Evolutionary conservation across 768 basidiomycete genomes (phyloP).

Genomic region (Psilocybe cubensis): DNA sequence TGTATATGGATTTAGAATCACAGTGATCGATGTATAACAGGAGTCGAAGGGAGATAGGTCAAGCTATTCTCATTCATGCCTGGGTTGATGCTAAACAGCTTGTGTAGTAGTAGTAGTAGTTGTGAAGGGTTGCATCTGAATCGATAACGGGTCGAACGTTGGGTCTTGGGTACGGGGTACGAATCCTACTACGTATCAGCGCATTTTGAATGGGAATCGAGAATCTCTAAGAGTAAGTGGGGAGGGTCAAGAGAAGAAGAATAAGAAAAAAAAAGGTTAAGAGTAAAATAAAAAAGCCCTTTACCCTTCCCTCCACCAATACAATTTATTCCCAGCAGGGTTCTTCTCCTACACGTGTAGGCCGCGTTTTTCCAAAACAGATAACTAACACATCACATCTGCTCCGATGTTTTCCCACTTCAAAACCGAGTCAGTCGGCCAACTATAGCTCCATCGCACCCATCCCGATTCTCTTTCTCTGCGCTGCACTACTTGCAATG

Average conservation of each 20-base stretch:
- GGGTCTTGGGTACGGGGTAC: background rate
- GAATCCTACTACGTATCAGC: constrained; percentile 2
- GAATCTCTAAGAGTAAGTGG: constrained; percentile 21
- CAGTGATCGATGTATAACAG: constrained; percentile 1
- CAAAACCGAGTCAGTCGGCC: constrained; percentile 9
- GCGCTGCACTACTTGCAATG: background rate
- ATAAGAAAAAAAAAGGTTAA: constrained; percentile 6
- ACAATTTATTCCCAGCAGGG: constrained; percentile 15
- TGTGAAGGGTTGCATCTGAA: constrained; percentile 19
- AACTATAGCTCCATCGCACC: background rate
- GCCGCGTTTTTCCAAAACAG: constrained; percentile 15
- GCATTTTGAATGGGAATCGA: constrained; percentile 15
- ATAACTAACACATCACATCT: background rate
- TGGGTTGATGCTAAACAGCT: background rate
- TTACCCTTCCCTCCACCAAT: constrained; percentile 2
- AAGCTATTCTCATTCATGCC: constrained; percentile 4
- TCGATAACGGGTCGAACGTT: constrained; percentile 13
- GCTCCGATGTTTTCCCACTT: constrained; percentile 15
- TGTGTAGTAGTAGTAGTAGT: too few relatives aligned
- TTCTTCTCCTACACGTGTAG: constrained; percentile 21
- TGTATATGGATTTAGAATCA: constrained; percentile 1
- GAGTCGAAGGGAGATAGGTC: background rate
- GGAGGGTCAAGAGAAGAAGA: constrained; percentile 11
- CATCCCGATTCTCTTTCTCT: background rate
- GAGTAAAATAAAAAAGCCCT: background rate